These are phyloP conservation scores for Pseudonitzschia pungens DNA, from an alignment of 108 stramenopile species.

Conservation along the genomic window DNA sequence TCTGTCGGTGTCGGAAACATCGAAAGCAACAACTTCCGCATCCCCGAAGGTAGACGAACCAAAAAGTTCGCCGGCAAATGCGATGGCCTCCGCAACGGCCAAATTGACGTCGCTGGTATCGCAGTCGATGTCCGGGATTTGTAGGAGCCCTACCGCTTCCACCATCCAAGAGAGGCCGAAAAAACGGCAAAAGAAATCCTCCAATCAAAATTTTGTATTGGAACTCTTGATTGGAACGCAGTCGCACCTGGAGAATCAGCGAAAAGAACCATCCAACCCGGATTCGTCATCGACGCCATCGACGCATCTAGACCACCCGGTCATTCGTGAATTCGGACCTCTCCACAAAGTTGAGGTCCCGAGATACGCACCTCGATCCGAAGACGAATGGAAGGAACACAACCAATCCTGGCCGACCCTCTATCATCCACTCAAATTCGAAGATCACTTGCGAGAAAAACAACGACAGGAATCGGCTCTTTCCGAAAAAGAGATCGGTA, in stretches of 20 bases:
- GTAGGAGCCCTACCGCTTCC: not conserved
- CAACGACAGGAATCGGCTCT: conserved; percentile 47
- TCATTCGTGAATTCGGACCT: conserved; percentile 8
- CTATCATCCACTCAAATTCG: conserved; percentile 57
- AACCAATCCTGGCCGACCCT: conserved; percentile 68
- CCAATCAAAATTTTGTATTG: not conserved
- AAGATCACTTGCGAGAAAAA: conserved; percentile 50
- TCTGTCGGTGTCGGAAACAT: not conserved
- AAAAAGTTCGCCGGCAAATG: not conserved
- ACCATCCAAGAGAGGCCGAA: not conserved
- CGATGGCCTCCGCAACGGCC: not conserved
- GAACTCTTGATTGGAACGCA: conserved; percentile 7
- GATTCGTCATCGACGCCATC: not conserved
- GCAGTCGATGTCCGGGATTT: too few relatives aligned
- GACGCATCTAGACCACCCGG: not conserved
- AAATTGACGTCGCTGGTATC: not conserved
- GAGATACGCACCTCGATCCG: conserved; percentile 54
- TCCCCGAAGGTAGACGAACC: too few relatives aligned
- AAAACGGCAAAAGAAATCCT: not conserved
- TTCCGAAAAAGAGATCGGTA: conserved; percentile 26
- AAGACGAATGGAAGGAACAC: conserved; percentile 58
- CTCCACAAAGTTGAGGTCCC: conserved; percentile 37
- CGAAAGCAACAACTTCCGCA: not conserved
- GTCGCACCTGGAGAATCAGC: not conserved
- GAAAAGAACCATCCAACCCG: not conserved